Evolutionary conservation across 768 basidiomycete genomes (phyloP), one percentile per base, ranked within the genome.

Genomic region (Auriscalpium vulgare): DNA sequence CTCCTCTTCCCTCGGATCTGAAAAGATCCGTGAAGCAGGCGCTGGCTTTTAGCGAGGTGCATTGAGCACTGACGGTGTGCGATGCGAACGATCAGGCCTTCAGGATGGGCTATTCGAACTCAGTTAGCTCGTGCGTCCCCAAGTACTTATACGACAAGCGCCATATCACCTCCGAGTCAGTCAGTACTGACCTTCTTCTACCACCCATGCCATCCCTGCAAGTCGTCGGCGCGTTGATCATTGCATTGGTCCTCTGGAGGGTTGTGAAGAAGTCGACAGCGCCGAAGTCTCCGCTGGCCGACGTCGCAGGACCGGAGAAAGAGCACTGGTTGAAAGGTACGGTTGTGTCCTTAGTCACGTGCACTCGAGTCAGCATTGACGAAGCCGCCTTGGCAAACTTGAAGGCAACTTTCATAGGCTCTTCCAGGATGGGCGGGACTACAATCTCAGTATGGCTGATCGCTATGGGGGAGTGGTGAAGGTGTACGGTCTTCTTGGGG

Each of bases 241-340:
- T 63, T n/a, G 60, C 51, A n/a, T 60, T 55, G 51, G 8, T 59
- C 38, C 23, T 69, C 19, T 66, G 59, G 56, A 60, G 36, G 23
- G 38, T 72, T 17, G 6, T 57, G 11, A 58, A 29, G 17, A 62
- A 48, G 7, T 10, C 66, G 40, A 38, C 47, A 35, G 21, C 50
- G 1, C 49, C n/a, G 14, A 50, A 29, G 14, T 59, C 59, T 14
- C 61, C 63, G 38, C 62, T 71, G 36, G 59, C 62, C 8, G 16
- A 35, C 50, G 60, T 72, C 17, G 62, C 54, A 0, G 72, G 72
- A 1, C 72, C 72, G 14, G n/a, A 35, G 10, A 70, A 58, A 47
- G 72, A 74, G 14, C 66, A 68, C 21, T 73, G 72, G 72, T 47
- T 74, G 16, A 69, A 67, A 51, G 72, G 72, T 65, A 43, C 51